These are phyloP conservation scores for Coniochaeta pulveracea DNA, from an alignment of 2,329 filamentous ascomycete species.

Conservation along the genomic window DNA sequence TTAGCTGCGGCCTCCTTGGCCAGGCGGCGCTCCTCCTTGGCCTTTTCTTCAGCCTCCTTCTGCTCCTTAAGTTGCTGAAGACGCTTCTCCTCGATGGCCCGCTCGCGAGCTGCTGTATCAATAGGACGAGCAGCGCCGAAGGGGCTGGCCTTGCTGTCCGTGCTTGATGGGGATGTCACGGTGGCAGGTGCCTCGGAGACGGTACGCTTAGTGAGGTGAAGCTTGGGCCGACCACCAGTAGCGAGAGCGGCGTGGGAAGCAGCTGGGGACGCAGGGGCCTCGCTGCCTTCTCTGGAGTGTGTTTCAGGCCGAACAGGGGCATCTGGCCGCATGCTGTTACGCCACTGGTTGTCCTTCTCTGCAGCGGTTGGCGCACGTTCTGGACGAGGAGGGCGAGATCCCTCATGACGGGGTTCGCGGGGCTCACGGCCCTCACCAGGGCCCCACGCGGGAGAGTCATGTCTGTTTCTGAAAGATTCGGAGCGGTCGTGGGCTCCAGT, in stretches of 20 bases:
- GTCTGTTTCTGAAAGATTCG: constrained; percentile 49
- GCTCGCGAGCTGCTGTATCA: constrained; percentile 82
- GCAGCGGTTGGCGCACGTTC: constrained; percentile 66
- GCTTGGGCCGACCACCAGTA: constrained; percentile 56
- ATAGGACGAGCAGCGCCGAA: constrained; percentile 92
- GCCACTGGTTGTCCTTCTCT: constrained; percentile 90
- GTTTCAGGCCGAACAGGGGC: constrained; percentile 48
- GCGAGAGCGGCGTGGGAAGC: constrained; percentile 26
- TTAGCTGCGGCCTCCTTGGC: constrained; percentile 46
- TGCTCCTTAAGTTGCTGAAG: constrained; percentile 65
- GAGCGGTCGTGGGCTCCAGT: constrained; percentile 43
- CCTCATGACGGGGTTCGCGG: constrained; percentile 46
- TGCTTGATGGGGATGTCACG: constrained; percentile 31
- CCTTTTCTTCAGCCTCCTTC: constrained; percentile 78
- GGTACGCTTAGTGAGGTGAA: constrained; percentile 86
- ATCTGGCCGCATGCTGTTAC: constrained; percentile 83
- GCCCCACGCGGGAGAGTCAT: constrained; percentile 66
- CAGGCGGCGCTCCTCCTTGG: constrained; percentile 59
- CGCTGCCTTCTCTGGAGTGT: constrained; percentile 61
- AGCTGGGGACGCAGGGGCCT: constrained; percentile 63
- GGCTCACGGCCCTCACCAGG: constrained; percentile 39
- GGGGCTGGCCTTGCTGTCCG: constrained; percentile 75
- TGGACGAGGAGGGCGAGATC: constrained; percentile 66
- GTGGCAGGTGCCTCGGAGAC: constrained; percentile 58
- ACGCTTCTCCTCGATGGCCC: constrained; percentile 82